phyloP scores from a whole-genome alignment of 2,329 filamentous ascomycete genomes.

The Colletotrichum siamense region DNA sequence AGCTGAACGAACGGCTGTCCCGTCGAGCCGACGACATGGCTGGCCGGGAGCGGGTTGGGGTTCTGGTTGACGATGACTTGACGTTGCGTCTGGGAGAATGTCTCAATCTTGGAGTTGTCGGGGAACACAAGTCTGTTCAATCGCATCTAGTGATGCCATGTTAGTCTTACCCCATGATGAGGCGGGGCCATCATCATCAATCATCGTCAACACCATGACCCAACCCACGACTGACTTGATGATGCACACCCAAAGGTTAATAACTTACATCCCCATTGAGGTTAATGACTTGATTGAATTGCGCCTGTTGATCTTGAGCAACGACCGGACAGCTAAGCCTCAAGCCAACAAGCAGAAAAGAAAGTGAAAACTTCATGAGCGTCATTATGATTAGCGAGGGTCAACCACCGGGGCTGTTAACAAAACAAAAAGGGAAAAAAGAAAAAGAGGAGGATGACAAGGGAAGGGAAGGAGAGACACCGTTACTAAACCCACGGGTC shows the following conservation, averaged over 20 bases:
- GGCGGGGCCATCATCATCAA: not conserved
- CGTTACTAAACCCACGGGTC: conserved; percentile 23
- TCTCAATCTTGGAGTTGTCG: conserved; percentile 27
- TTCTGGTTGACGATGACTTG: conserved; percentile 28
- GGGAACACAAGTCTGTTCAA: conserved; percentile 24
- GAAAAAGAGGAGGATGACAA: not conserved
- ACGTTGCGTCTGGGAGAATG: conserved; percentile 26
- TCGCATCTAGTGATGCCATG: conserved; percentile 19
- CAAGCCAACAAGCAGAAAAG: conserved; percentile 16
- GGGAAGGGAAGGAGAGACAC: conserved; percentile 20
- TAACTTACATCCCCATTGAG: conserved; percentile 26
- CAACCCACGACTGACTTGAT: not conserved
- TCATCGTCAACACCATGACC: not conserved
- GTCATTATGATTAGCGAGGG: conserved; percentile 26
- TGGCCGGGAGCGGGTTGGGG: conserved; percentile 24
- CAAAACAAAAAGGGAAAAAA: not conserved
- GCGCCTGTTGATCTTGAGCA: conserved; percentile 20
- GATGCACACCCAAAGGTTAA: not conserved
- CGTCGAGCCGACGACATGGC: conserved; percentile 25
- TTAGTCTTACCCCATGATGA: not conserved
- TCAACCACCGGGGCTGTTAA: conserved; percentile 21
- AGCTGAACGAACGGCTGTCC: conserved; percentile 27
- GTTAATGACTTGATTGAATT: conserved; percentile 27
- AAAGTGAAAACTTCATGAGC: conserved; percentile 17
- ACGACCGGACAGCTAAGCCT: conserved; percentile 16